phyloP scores from a whole-genome alignment of 2,329 filamentous ascomycete species.

The Bipolaris gigantea region DNA sequence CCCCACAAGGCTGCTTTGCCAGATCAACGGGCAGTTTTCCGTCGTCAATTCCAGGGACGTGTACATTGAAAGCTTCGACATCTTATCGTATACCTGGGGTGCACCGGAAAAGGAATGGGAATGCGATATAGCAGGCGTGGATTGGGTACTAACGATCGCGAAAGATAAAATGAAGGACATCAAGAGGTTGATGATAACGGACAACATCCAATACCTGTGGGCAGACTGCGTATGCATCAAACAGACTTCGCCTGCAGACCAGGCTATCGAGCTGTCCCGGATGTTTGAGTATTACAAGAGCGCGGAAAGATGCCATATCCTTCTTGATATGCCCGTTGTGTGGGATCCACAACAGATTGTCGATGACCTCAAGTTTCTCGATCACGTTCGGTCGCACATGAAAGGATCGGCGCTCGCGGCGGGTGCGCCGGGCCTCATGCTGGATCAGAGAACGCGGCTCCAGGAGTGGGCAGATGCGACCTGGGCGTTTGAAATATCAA shows the following conservation, averaged over 20 bases:
- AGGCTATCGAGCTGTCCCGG: conserved; percentile 2
- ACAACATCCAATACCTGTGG: conserved; percentile 3
- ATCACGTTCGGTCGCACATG: conserved; percentile 6
- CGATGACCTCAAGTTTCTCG: conserved; percentile 8
- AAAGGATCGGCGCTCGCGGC: conserved; percentile 4
- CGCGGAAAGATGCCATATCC: conserved; percentile 3
- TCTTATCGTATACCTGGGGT: conserved; percentile 6
- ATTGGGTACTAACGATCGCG: background rate
- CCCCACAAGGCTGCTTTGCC: background rate
- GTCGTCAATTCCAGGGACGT: background rate
- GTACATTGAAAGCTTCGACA: conserved; percentile 3
- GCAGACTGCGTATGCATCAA: conserved; percentile 29
- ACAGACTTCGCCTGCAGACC: conserved; percentile 15
- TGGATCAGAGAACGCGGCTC: background rate
- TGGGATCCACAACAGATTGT: conserved; percentile 9
- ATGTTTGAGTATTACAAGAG: conserved; percentile 11
- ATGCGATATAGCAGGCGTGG: background rate
- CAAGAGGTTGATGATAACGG: background rate
- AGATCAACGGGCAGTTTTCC: background rate
- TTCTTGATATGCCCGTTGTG: conserved; percentile 5
- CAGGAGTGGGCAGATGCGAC: background rate
- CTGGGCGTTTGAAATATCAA: conserved; percentile 3
- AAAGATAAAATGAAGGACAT: background rate
- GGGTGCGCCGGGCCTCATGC: background rate
- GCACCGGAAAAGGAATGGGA: background rate